These are phyloP conservation scores for Pseudopyrenochaeta lycopersici DNA, from an alignment of 2,329 filamentous ascomycete genomes.

Conservation along the genomic window DNA sequence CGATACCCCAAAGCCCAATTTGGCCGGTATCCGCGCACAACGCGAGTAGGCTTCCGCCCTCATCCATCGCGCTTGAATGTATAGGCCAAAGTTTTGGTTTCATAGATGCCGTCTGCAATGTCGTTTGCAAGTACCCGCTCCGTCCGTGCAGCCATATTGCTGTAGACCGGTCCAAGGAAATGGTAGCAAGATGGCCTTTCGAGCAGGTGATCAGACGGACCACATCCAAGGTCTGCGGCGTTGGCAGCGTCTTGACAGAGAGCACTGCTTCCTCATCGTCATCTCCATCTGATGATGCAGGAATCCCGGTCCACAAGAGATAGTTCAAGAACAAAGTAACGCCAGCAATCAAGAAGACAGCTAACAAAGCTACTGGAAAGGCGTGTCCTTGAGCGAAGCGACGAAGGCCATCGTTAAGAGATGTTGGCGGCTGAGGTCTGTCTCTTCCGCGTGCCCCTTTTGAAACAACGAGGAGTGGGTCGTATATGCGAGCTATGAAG, in stretches of 20 bases:
- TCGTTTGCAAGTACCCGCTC: slow-evolving; percentile 38
- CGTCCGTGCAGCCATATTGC: slow-evolving; percentile 64
- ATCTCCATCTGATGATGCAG: slow-evolving; percentile 54
- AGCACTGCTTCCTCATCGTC: slow-evolving; percentile 63
- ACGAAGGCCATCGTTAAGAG: slow-evolving; percentile 62
- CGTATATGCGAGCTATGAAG: slow-evolving; percentile 77
- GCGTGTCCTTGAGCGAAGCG: slow-evolving; percentile 71
- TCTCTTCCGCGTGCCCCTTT: slow-evolving; percentile 73
- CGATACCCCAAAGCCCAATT: slow-evolving; percentile 71
- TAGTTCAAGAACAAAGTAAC: slow-evolving; percentile 78
- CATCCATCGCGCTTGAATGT: slow-evolving; percentile 70
- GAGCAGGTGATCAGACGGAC: slow-evolving; percentile 69
- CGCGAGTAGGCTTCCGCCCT: slow-evolving; percentile 71
- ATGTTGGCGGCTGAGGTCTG: slow-evolving; percentile 56
- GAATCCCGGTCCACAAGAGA: slow-evolving; percentile 71
- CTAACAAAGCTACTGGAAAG: slow-evolving; percentile 69
- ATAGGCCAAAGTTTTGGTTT: slow-evolving; percentile 56
- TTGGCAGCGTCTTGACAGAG: slow-evolving; percentile 67
- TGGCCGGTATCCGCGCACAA: slow-evolving; percentile 67
- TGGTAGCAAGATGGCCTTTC: slow-evolving; percentile 72
- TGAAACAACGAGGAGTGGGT: slow-evolving; percentile 77
- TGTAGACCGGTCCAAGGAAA: slow-evolving; percentile 75
- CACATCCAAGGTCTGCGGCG: slow-evolving; percentile 75
- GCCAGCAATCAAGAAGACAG: slow-evolving; percentile 70
- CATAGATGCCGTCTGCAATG: slow-evolving; percentile 42